Evolutionary conservation across 2,329 filamentous ascomycete species (phyloP), one percentile per base, ranked within the genome.

Genomic region (Teratosphaeria gauchensis): DNA sequence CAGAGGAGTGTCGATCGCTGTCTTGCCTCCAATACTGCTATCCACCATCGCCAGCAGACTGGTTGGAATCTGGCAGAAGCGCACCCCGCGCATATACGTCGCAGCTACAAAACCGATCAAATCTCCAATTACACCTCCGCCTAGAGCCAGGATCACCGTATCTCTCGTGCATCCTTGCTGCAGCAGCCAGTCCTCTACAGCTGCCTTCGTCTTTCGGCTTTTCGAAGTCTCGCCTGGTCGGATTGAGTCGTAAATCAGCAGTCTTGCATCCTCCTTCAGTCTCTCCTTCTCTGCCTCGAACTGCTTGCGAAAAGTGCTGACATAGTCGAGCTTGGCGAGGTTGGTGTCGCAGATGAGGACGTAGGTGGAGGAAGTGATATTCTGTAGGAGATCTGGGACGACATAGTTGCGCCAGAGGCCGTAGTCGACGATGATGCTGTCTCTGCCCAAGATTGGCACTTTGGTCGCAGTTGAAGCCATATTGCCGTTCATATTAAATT

Each of bases 131-230:
- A 99, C 94, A 59, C 94, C 94, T 64, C 94, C 94, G 33, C 94
- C 94, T 9, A 99, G 82, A 28, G 94, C 94, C 72, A 99, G 89
- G 60, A 99, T 86, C 63, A 99, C 89, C 0, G 91, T 96, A 74
- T 99, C 94, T 66, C 94, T 83, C 30, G 92, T 95, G 77, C 94
- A 99, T 86, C 87, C 86, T 68, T 96, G 85, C 65, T 85, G 84
- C 60, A 97, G 80, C 84, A 99, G 87, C 94, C 94, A 99, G 75
- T 99, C 94, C 74, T 99, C 94, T 56, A 99, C 92, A 67, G 92
- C 88, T 53, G 88, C 92, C 76, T 97, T 97, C 56, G 92, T 96
- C 72, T 91, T 87, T 63, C 94, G 84, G 65, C 89, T 90, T 76
- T 99, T 99, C 56, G 92, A 96, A 60, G 85, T 89, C 77, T 99